These are phyloP conservation scores for Scheffersomyces lignosus DNA, from an alignment of 805 yeast genomes.

Conservation along the genomic window DNA sequence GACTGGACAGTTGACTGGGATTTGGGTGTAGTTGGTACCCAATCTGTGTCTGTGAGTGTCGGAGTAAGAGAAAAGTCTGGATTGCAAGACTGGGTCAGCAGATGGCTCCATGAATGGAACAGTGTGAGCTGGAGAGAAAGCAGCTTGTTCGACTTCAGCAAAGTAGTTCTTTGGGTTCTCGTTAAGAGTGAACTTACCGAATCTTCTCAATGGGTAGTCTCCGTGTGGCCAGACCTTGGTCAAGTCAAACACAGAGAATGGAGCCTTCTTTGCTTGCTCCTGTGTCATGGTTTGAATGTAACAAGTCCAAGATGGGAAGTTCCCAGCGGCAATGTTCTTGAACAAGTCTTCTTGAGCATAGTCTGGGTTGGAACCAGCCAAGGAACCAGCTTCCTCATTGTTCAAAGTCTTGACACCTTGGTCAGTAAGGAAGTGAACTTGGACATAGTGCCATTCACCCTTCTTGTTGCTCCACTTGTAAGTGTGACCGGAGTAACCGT, in stretches of 20 bases:
- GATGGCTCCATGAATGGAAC: conserved; percentile 77
- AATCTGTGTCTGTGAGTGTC: conserved; percentile 79
- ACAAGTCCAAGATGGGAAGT: conserved; percentile 80
- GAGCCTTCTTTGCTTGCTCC: conserved; percentile 70
- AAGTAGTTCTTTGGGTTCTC: conserved; percentile 54
- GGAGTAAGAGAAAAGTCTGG: conserved; percentile 72
- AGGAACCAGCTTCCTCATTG: conserved; percentile 65
- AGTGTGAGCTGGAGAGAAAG: conserved; percentile 71
- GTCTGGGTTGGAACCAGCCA: conserved; percentile 81
- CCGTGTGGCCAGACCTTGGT: conserved; percentile 71
- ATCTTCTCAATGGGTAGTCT: conserved; percentile 53
- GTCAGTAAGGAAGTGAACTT: conserved; percentile 69
- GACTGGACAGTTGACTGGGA: conserved; percentile 76
- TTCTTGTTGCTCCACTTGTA: conserved; percentile 76
- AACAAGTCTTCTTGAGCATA: conserved; percentile 78
- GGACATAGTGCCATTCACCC: conserved; percentile 78
- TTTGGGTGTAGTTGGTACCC: conserved; percentile 65
- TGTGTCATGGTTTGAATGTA: conserved; percentile 86
- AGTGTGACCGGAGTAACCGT: conserved; percentile 84
- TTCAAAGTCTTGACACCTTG: conserved; percentile 57
- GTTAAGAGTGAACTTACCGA: conserved; percentile 56
- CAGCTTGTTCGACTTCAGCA: conserved; percentile 49
- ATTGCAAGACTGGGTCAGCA: conserved; percentile 76
- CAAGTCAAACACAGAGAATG: conserved; percentile 84
- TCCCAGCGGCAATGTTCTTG: conserved; percentile 74